Evolutionary conservation across 768 basidiomycete genomes (phyloP), one percentile per base, ranked within the genome.

Genomic region (Suillus weaverae): DNA sequence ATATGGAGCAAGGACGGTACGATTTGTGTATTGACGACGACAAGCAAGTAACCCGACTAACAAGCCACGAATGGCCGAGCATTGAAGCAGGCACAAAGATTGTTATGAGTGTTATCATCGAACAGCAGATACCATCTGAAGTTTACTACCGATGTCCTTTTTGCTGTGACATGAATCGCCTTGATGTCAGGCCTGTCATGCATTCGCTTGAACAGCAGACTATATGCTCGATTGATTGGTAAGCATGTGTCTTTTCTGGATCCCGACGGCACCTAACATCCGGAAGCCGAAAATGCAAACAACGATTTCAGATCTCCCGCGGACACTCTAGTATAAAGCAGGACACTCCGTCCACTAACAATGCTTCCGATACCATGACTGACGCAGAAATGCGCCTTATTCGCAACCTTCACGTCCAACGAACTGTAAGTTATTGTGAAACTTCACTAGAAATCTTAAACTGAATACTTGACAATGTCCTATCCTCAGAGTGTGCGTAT

Each of bases 81-180:
- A 66, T 73, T 16, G 73, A 71, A 26, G 64, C 66, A 0, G 73
- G 73, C 16, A 73, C 73, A 1, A 73, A 69, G 16, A 2, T 73
- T 20, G 62, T 74, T n/a, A 71, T 73, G 72, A 73, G 73, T 0
- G 6, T 8, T 6, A 8, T 50, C 14, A 50, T 50, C 0, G 5
- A 50, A 26, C 13, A 50, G 14, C 14, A 16, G 48, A 13, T 2
- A 4, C 1, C 46, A 26, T 68, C 61, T 57, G 69, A 65, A 14
- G 2, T 44, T 10, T n/a, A 10, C 5, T 73, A 69, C 60, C 51
- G 55, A 5, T 73, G 73, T 22, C 71, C 66, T 20, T 38, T 73
- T 41, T 73, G 72, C 1, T 20, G 43, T 5, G 43, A 4, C 2
- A 20, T 44, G 43, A 44, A 44, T n/a, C 0, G 9, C 43, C 43